Evolutionary conservation across 768 basidiomycete species (phyloP).

Genomic region (Coprinellus micaceus): DNA sequence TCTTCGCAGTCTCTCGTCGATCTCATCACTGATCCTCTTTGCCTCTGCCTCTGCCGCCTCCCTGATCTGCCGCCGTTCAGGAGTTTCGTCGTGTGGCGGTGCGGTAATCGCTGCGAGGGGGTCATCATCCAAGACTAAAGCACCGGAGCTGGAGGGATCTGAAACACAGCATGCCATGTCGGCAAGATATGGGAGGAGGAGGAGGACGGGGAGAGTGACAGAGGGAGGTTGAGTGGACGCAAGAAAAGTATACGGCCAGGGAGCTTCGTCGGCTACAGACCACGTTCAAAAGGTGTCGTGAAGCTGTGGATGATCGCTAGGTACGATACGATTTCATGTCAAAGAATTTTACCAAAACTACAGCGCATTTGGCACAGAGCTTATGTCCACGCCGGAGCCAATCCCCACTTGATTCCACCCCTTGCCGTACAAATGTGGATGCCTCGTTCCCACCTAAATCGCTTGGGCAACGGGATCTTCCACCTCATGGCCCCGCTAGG

Average conservation of each 20-base stretch:
- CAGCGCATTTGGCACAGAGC: neutral
- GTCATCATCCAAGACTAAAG: conserved; percentile 44
- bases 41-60: conserved; percentile 63
- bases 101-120: conserved; percentile 57
- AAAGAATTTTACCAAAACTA: conserved; percentile 2
- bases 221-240: neutral
- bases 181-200: neutral
- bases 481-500: neutral
- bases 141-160: conserved; percentile 4
- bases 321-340: conserved; percentile 3
- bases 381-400: conserved; percentile 9
- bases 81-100: conserved; percentile 64
- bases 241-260: neutral
- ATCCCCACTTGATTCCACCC: neutral
- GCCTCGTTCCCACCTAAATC: neutral
- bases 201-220: neutral
- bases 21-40: conserved; percentile 61
- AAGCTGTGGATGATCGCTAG: conserved; percentile 3
- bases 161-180: conserved; percentile 1
- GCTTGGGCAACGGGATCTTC: neutral
- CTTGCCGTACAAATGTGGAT: neutral
- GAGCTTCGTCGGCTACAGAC: neutral
- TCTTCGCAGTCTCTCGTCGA: conserved; percentile 67
- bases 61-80: conserved; percentile 49
- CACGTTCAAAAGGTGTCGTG: neutral